Conservation (phyloP, 805 yeast species). For the Saccharomyces jurei region DNA sequence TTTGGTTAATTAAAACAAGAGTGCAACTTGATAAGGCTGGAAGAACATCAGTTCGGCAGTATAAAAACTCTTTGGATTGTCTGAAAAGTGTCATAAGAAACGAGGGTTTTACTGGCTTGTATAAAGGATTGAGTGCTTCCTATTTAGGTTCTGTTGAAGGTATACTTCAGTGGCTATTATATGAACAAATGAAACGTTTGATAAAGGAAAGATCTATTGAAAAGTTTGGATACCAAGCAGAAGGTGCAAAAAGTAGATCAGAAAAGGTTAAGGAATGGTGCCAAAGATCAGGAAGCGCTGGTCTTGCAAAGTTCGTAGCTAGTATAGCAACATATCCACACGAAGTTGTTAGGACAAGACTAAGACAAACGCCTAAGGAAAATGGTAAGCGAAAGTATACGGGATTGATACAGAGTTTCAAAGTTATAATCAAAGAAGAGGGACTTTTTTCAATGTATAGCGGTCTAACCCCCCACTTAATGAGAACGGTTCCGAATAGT, state of each 20-base stretch:
- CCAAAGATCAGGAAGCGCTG: slow-evolving; percentile 96
- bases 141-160: slow-evolving; percentile 90
- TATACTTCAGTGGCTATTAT: slow-evolving; percentile 91
- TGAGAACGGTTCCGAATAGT: slow-evolving; percentile 95
- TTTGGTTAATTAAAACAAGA: slow-evolving; percentile 93
- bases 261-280: slow-evolving; percentile 82
- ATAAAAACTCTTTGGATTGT: slow-evolving; percentile 83
- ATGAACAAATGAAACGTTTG: slow-evolving; percentile 82
- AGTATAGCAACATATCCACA: slow-evolving; percentile 93
- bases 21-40: slow-evolving; percentile 77
- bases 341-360: slow-evolving; percentile 90
- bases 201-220: slow-evolving; percentile 47
- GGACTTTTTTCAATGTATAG: slow-evolving; percentile 93
- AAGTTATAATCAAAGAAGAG: slow-evolving; percentile 79
- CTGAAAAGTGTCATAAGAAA: slow-evolving; percentile 53
- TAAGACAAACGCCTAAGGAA: slow-evolving; percentile 85
- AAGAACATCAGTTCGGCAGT: slow-evolving; percentile 45
- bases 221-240: slow-evolving; percentile 29
- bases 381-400: slow-evolving; percentile 81
- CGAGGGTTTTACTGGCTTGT: slow-evolving; percentile 77
- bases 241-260: slow-evolving; percentile 33
- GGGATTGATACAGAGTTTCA: slow-evolving; percentile 83
- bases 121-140: slow-evolving; percentile 89
- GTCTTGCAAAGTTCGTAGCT: slow-evolving; percentile 89
- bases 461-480: slow-evolving; percentile 91